Percentiles rank a stretch among this genome's conserved stretches.
These are phyloP conservation scores for Fusarium mundagurra DNA, from an alignment of 2,329 filamentous ascomycete species.

Conservation along the genomic window DNA sequence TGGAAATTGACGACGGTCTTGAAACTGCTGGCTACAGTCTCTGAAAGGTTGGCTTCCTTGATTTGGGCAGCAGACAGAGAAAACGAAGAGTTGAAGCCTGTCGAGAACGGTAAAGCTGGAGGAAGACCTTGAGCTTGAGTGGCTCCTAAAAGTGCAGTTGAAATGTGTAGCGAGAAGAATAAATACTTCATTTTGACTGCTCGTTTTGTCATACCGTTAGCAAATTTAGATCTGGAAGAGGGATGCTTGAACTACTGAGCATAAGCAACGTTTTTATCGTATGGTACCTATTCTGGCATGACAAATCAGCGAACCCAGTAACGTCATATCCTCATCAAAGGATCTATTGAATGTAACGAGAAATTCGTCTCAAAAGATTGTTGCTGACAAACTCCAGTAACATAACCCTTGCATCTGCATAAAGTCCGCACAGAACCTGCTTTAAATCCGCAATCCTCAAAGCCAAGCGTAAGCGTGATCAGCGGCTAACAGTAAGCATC, in stretches of 20 bases:
- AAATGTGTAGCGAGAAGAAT: not conserved
- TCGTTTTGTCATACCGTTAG: too few species aligned
- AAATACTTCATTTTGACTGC: not conserved
- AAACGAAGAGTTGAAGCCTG: slow-evolving; percentile 31
- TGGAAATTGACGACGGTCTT: slow-evolving; percentile 21
- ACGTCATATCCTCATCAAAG: not conserved
- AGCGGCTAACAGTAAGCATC: not conserved
- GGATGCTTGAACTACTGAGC: too few species aligned
- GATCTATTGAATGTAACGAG: not conserved
- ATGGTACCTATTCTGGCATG: not conserved
- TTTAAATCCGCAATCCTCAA: not conserved
- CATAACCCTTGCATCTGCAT: not conserved
- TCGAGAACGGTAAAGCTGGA: not conserved
- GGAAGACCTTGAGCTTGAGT: not conserved
- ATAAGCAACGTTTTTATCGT: not conserved
- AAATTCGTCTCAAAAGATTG: rapidly evolving
- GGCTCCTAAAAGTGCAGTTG: rapidly evolving
- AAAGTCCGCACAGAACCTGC: not conserved
- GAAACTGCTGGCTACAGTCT: slow-evolving; percentile 1
- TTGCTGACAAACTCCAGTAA: not conserved
- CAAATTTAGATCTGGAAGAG: too few species aligned
- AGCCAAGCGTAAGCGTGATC: not conserved
- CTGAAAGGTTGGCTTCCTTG: not conserved
- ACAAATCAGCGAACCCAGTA: not conserved
- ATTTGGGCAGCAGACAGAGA: slow-evolving; percentile 7